Evolutionary conservation across 2,329 filamentous ascomycete genomes (phyloP).

Genomic region (Xylaria digitata): DNA sequence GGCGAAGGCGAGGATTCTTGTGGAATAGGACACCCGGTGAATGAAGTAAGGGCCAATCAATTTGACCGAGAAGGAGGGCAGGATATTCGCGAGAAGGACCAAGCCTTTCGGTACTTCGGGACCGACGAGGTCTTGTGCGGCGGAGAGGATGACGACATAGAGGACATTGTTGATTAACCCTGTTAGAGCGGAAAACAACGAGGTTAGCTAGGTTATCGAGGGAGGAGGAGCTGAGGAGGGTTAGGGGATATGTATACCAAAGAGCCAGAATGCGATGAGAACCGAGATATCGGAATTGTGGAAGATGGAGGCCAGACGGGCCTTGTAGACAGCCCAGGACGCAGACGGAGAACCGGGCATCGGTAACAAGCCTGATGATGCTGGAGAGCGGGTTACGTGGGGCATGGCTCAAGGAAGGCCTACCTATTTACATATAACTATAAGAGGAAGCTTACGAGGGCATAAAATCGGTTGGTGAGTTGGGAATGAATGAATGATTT

Average conservation of each 20-base stretch:
- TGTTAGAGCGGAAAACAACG: constrained; percentile 49
- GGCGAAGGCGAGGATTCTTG: constrained; percentile 80
- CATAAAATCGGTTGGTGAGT: no score
- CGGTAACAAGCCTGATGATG: constrained; percentile 58
- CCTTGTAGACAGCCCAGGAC: constrained; percentile 79
- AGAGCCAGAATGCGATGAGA: constrained; percentile 88
- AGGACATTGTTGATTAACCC: constrained; percentile 96
- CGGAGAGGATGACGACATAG: constrained; percentile 95
- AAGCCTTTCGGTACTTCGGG: constrained; percentile 86
- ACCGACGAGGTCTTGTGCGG: constrained; percentile 94
- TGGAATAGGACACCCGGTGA: constrained; percentile 81
- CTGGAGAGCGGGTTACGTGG: constrained; percentile 39
- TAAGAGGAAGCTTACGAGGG: no score
- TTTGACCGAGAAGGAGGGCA: constrained; percentile 90
- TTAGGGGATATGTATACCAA: constrained; percentile 69
- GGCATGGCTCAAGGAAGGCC: constrained; percentile 18
- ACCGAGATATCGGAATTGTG: constrained; percentile 77
- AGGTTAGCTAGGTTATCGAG: neutral
- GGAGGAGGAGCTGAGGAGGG: neutral
- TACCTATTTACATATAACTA: no score
- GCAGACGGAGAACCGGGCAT: constrained; percentile 69
- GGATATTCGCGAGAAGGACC: constrained; percentile 91
- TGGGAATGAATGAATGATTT: no score
- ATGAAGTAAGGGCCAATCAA: constrained; percentile 94
- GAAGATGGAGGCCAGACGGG: constrained; percentile 72